Percentiles rank a stretch among this genome's conserved stretches.
Evolutionary conservation across 441 rosid species (phyloP).

Genomic region (Arabidopsis hybrid): DNA sequence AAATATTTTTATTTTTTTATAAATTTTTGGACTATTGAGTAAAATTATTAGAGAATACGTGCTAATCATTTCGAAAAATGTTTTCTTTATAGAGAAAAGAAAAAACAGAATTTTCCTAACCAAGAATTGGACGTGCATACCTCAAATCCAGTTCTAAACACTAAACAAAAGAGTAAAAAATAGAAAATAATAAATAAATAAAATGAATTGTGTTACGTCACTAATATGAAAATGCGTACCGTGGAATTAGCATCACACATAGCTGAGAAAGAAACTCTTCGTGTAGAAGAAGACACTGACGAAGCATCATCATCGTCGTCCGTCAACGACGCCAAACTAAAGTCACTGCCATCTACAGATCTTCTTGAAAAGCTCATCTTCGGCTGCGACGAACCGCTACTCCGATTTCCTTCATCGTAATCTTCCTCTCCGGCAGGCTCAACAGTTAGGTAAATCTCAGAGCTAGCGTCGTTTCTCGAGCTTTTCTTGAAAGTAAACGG

Average conservation of each 20-base stretch:
- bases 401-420: constrained; percentile 59
- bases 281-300: constrained; percentile 56
- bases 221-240: constrained; percentile 48
- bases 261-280: constrained; percentile 54
- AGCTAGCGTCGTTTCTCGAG: constrained; percentile 54
- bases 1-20: no score
- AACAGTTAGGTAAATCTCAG: constrained; percentile 66
- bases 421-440: constrained; percentile 68
- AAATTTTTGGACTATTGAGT: neutral
- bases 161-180: neutral
- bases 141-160: neutral
- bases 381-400: constrained; percentile 64
- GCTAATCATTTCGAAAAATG: neutral
- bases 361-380: constrained; percentile 36
- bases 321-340: constrained; percentile 69
- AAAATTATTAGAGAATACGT: neutral
- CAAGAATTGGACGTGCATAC: constrained; percentile 17
- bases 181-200: neutral
- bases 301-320: constrained; percentile 73
- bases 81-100: neutral
- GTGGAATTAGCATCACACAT: constrained; percentile 48
- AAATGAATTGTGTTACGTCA: neutral
- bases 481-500: constrained; percentile 68
- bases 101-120: neutral
- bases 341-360: constrained; percentile 56